Conservation (phyloP, 345 rosid species). For the Geranium brycei region DNA sequence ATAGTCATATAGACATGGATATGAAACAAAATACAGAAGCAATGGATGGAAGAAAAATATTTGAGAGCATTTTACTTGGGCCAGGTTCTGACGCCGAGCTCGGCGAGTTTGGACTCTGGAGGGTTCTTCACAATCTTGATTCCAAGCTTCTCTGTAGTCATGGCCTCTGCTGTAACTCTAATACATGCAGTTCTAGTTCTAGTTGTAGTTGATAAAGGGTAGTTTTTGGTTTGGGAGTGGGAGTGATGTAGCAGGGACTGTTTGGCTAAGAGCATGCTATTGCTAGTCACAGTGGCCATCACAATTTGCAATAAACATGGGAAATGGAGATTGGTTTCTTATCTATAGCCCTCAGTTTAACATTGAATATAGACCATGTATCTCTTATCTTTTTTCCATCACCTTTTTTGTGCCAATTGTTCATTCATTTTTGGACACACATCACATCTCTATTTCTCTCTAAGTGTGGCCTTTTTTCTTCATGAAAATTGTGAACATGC, state of each 20-base stretch:
- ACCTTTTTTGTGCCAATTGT: no score
- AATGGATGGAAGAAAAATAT: background rate
- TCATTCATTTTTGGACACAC: no score
- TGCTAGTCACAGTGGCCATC: slow-evolving; percentile 4
- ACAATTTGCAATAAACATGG: no score
- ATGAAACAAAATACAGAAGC: background rate
- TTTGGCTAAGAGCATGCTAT: slow-evolving; percentile 7
- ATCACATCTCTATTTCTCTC: no score
- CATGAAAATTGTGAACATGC: no score
- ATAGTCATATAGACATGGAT: no score
- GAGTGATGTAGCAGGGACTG: slow-evolving; percentile 1
- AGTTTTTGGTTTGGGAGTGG: background rate
- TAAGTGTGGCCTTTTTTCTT: no score
- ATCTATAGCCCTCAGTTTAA: no score
- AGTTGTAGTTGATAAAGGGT: background rate
- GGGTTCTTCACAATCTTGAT: slow-evolving; percentile 54
- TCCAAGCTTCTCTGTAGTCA: slow-evolving; percentile 56
- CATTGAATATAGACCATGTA: no score
- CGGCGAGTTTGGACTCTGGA: slow-evolving; percentile 59
- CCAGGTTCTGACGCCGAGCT: slow-evolving; percentile 70
- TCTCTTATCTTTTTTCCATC: no score
- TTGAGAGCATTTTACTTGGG: slow-evolving; percentile 35
- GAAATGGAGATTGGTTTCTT: no score
- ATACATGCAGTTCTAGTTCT: background rate
- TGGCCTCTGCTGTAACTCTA: slow-evolving; percentile 36